Evolutionary conservation across 192 early-diverging fungal species (phyloP).

Genomic region (Cetraspora pellucida): DNA sequence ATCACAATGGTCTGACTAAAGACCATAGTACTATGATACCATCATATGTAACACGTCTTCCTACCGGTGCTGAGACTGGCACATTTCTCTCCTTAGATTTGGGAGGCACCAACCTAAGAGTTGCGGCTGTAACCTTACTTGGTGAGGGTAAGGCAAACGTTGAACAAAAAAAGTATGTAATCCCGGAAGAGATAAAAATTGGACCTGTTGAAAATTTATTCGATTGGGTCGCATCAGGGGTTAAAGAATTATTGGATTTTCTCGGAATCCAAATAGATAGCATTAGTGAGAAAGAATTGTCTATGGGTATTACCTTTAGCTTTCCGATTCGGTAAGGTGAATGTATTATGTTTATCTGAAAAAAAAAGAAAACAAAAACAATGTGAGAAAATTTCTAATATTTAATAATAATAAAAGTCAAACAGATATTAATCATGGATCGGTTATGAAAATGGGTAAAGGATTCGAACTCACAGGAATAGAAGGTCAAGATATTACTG

Average conservation of each 20-base stretch:
- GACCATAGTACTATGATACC: slow-evolving; percentile 82
- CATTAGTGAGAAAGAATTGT: slow-evolving; percentile 52
- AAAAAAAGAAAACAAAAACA: no score
- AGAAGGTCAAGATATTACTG: slow-evolving; percentile 83
- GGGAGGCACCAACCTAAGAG: slow-evolving; percentile 94
- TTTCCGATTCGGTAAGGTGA: slow-evolving; percentile 76
- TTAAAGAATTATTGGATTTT: slow-evolving; percentile 54
- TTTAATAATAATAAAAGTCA: slow-evolving; percentile 45
- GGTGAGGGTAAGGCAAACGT: slow-evolving; percentile 68
- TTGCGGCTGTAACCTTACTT: slow-evolving; percentile 78
- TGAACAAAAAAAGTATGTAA: slow-evolving; percentile 72
- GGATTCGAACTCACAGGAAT: slow-evolving; percentile 78
- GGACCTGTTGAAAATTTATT: slow-evolving; percentile 72
- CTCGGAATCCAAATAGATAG: slow-evolving; percentile 51
- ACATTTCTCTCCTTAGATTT: slow-evolving; percentile 90
- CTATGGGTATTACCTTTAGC: slow-evolving; percentile 82
- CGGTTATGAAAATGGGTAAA: slow-evolving; percentile 71
- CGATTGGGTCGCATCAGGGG: slow-evolving; percentile 80
- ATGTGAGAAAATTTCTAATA: slow-evolving; percentile 15
- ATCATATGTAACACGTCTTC: slow-evolving; percentile 80
- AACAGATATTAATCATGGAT: slow-evolving; percentile 56
- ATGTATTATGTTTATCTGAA: not conserved
- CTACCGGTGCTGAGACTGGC: slow-evolving; percentile 84
- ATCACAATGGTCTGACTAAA: slow-evolving; percentile 43
- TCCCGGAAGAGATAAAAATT: slow-evolving; percentile 78